Evolutionary conservation across 805 yeast species (phyloP).

Genomic region (Lachancea lanzarotensis): DNA sequence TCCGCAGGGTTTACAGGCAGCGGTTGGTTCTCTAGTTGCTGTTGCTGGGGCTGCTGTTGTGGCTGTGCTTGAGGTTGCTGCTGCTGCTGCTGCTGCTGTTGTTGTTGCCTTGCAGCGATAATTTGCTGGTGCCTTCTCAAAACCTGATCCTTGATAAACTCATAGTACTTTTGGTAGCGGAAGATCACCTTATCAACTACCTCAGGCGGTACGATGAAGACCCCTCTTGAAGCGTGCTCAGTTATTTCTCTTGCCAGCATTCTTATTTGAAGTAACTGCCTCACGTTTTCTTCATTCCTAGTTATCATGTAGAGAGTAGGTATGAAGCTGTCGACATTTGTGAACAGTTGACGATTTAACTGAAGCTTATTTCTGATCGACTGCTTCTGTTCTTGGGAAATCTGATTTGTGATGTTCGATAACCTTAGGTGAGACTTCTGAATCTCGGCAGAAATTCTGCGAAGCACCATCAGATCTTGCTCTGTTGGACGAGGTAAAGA

Average conservation of each 20-base stretch:
- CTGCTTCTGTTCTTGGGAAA: slow-evolving; percentile 59
- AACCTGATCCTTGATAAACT: slow-evolving; percentile 63
- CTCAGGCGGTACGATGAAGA: slow-evolving; percentile 66
- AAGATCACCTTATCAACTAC: slow-evolving; percentile 60
- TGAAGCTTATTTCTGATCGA: slow-evolving; percentile 49
- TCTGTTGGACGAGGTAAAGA: slow-evolving; percentile 39
- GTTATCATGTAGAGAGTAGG: slow-evolving; percentile 75
- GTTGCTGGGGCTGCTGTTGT: slow-evolving; percentile 24
- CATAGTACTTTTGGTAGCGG: slow-evolving; percentile 70
- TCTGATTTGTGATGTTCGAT: slow-evolving; percentile 55
- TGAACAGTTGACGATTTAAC: slow-evolving; percentile 45
- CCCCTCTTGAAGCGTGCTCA: slow-evolving; percentile 59
- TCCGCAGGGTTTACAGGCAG: slow-evolving; percentile 11
- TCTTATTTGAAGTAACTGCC: slow-evolving; percentile 69
- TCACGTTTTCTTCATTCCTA: slow-evolving; percentile 67
- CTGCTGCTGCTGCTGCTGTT: slow-evolving; percentile 12
- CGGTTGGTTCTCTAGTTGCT: slow-evolving; percentile 23
- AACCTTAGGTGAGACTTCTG: slow-evolving; percentile 58
- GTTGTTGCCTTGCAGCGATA: slow-evolving; percentile 31
- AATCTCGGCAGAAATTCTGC: slow-evolving; percentile 63
- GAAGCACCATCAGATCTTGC: slow-evolving; percentile 56
- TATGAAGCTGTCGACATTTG: slow-evolving; percentile 66
- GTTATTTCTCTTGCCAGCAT: slow-evolving; percentile 70
- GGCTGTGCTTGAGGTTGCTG: no score
- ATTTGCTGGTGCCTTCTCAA: slow-evolving; percentile 34